phyloP scores from a whole-genome alignment of 2,329 filamentous ascomycete genomes.

The Malbranchea zuffiana region DNA sequence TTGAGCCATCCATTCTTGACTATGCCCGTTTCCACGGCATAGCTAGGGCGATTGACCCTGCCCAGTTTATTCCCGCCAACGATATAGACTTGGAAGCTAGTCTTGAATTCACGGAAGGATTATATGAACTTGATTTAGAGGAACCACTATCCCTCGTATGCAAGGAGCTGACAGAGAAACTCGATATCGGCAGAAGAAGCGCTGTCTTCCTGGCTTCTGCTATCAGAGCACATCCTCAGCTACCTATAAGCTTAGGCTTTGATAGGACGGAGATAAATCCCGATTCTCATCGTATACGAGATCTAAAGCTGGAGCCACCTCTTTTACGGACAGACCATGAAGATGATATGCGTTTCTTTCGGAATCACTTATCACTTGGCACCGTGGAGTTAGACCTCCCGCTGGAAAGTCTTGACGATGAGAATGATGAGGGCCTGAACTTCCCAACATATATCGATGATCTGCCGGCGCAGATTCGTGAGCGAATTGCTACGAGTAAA shows the following conservation, averaged over 20 bases:
- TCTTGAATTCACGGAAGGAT: no score
- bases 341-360: conserved; percentile 35
- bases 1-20: conserved; percentile 33
- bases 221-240: conserved; percentile 8
- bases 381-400: conserved; percentile 24
- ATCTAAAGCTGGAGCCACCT: conserved; percentile 37
- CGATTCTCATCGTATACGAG: conserved; percentile 16
- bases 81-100: conserved; percentile 4
- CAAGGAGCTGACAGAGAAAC: conserved; percentile 22
- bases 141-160: conserved; percentile 1
- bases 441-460: conserved; percentile 31
- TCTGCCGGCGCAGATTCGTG: conserved; percentile 19
- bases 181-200: conserved; percentile 24
- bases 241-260: conserved; percentile 4
- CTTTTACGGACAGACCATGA: conserved; percentile 37
- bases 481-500: conserved; percentile 18
- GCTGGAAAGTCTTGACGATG: conserved; percentile 26
- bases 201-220: conserved; percentile 24
- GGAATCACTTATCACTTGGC: conserved; percentile 18
- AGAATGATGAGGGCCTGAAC: conserved; percentile 34
- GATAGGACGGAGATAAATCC: conserved; percentile 16
- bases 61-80: conserved; percentile 14
- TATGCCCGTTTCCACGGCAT: conserved; percentile 40
- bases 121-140: no score
- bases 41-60: conserved; percentile 23